Conservation (phyloP, 2,329 filamentous ascomycete species). For the Fusarium sp. region DNA sequence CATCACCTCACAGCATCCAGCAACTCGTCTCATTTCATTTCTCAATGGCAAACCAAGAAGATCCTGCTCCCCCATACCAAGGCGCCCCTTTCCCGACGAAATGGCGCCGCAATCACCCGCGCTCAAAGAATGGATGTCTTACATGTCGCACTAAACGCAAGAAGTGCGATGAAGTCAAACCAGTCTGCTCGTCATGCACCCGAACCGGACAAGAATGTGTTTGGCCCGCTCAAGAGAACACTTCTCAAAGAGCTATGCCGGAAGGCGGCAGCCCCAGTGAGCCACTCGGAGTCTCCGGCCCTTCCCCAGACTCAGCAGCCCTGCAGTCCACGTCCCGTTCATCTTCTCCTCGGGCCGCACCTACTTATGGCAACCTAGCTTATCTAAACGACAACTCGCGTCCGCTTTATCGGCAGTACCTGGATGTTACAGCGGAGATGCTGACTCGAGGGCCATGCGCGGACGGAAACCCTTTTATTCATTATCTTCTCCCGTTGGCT, state of each 20-base stretch:
- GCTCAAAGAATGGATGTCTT: constrained; percentile 12
- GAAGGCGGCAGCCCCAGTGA: background rate
- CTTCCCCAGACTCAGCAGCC: too few relatives aligned
- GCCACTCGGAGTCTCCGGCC: too few relatives aligned
- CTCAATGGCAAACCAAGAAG: background rate
- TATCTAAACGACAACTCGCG: background rate
- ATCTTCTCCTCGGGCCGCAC: background rate
- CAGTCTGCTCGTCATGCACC: background rate
- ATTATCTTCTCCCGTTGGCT: constrained; percentile 8
- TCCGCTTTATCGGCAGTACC: constrained; percentile 11
- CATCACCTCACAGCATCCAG: too few relatives aligned
- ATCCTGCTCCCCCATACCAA: background rate
- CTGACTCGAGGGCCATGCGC: background rate
- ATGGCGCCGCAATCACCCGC: constrained; percentile 11
- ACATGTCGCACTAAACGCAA: constrained; percentile 12
- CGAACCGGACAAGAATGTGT: background rate
- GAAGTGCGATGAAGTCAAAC: constrained; percentile 17
- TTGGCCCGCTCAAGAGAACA: background rate
- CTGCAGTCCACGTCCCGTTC: background rate
- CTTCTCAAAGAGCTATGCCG: background rate
- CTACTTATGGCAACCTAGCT: constrained; percentile 1
- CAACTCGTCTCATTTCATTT: background rate
- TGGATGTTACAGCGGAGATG: background rate
- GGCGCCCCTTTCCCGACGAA: constrained; percentile 10
- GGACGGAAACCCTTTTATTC: constrained; percentile 10